phyloP scores from a whole-genome alignment of 306 rosid genomes.

The Glycyrrhiza uralensis region DNA sequence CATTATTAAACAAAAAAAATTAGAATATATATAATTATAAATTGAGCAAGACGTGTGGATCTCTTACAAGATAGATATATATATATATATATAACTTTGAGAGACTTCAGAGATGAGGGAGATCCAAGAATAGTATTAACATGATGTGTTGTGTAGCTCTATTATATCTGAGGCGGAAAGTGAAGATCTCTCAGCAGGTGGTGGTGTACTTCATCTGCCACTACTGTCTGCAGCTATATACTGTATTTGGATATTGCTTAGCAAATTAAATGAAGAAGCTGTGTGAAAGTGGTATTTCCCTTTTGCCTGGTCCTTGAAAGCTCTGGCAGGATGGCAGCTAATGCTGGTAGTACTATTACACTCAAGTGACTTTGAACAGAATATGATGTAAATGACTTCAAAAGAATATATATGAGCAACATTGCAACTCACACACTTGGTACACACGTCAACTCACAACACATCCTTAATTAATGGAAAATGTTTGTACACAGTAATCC shows the following conservation, averaged over 20 bases:
- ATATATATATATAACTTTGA: too few relatives aligned
- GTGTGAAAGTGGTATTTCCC: slow-evolving; percentile 43
- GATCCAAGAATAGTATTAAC: slow-evolving; percentile 19
- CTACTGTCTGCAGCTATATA: slow-evolving; percentile 31
- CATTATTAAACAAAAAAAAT: background rate
- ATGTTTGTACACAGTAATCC: too few relatives aligned
- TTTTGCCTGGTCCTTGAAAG: slow-evolving; percentile 40
- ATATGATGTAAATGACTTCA: slow-evolving; percentile 7
- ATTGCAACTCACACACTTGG: background rate
- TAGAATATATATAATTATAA: background rate
- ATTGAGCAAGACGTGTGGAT: slow-evolving; percentile 2
- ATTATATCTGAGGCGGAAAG: slow-evolving; percentile 30
- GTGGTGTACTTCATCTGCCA: slow-evolving; percentile 44
- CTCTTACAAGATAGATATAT: slow-evolving; percentile 24
- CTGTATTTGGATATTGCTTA: slow-evolving; percentile 52
- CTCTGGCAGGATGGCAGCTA: slow-evolving; percentile 23
- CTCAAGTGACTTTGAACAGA: slow-evolving; percentile 23
- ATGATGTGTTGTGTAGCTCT: slow-evolving; percentile 17
- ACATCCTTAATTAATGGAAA: background rate
- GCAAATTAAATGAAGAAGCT: slow-evolving; percentile 43
- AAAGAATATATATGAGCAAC: background rate
- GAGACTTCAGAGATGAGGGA: slow-evolving; percentile 21
- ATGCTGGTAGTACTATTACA: slow-evolving; percentile 24
- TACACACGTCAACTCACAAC: background rate
- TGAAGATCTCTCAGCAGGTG: slow-evolving; percentile 41